These are phyloP conservation scores for Nakazawaea anatomiae DNA, from an alignment of 805 yeast species.

Conservation along the genomic window DNA sequence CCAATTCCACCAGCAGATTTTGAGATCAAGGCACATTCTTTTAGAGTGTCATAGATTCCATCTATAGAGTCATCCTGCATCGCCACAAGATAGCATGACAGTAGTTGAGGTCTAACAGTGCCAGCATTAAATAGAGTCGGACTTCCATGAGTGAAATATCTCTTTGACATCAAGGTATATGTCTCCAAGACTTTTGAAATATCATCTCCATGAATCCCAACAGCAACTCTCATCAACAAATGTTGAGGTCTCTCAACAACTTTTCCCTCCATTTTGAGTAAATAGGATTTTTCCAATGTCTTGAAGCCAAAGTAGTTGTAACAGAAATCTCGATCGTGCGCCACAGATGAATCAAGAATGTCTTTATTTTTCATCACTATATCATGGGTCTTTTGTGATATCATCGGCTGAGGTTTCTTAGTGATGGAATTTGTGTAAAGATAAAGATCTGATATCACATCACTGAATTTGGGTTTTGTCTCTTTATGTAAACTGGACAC, in stretches of 20 bases:
- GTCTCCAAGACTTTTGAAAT: constrained; percentile 48
- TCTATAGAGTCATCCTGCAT: constrained; percentile 61
- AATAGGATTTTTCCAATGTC: constrained; percentile 54
- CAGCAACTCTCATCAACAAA: constrained; percentile 54
- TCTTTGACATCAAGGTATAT: constrained; percentile 53
- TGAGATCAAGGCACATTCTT: constrained; percentile 56
- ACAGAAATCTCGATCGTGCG: constrained; percentile 59
- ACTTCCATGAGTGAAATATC: constrained; percentile 55
- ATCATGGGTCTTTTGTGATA: constrained; percentile 59
- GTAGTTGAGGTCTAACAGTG: constrained; percentile 54
- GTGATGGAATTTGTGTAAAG: constrained; percentile 79
- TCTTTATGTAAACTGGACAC: constrained; percentile 92
- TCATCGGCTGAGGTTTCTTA: constrained; percentile 58
- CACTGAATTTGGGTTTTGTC: constrained; percentile 80
- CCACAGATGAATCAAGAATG: constrained; percentile 67
- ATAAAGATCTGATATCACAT: constrained; percentile 68
- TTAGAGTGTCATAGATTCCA: constrained; percentile 55
- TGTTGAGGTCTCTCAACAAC: constrained; percentile 61
- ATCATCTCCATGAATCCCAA: constrained; percentile 55
- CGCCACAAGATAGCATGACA: constrained; percentile 58
- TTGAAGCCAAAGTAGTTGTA: constrained; percentile 58
- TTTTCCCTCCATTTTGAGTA: constrained; percentile 47
- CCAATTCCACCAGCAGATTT: constrained; percentile 64
- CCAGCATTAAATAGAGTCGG: constrained; percentile 61
- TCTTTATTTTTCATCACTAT: constrained; percentile 60